These are phyloP conservation scores for Phytophthora palmivora DNA, from an alignment of 352 stramenopile genomes.

Conservation along the genomic window DNA sequence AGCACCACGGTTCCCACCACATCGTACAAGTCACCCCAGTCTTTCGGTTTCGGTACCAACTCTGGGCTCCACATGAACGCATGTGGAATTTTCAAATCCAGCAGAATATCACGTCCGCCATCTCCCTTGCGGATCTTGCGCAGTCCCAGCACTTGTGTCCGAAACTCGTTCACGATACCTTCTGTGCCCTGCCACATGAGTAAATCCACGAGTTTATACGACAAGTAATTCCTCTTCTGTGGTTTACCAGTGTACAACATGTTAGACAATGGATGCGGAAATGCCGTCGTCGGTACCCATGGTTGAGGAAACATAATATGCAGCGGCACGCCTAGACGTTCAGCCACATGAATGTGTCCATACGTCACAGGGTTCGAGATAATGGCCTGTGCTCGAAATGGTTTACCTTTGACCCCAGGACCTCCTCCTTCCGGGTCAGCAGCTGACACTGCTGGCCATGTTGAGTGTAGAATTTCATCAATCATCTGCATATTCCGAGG, in stretches of 20 bases:
- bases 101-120: slow-evolving; percentile 43
- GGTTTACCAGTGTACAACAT: slow-evolving; percentile 70
- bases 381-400: slow-evolving; percentile 90
- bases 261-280: slow-evolving; percentile 89
- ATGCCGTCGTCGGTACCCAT: slow-evolving; percentile 84
- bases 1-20: slow-evolving; percentile 59
- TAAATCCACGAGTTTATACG: slow-evolving; percentile 59
- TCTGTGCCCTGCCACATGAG: slow-evolving; percentile 58
- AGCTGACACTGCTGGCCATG: slow-evolving; percentile 84
- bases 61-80: slow-evolving; percentile 68
- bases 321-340: slow-evolving; percentile 90
- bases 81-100: slow-evolving; percentile 59
- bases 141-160: slow-evolving; percentile 36
- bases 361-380: slow-evolving; percentile 94
- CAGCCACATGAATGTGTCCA: slow-evolving; percentile 92
- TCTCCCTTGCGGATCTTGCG: slow-evolving; percentile 48
- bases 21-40: slow-evolving; percentile 60
- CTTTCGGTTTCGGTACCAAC: slow-evolving; percentile 59
- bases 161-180: slow-evolving; percentile 63
- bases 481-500: slow-evolving; percentile 89
- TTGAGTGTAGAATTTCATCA: slow-evolving; percentile 84
- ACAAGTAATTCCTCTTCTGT: slow-evolving; percentile 55
- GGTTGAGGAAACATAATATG: slow-evolving; percentile 95
- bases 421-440: slow-evolving; percentile 73
- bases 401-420: slow-evolving; percentile 33